These are phyloP conservation scores for Cyberlindnera mycetangii DNA, from an alignment of 805 yeast genomes.

Conservation along the genomic window DNA sequence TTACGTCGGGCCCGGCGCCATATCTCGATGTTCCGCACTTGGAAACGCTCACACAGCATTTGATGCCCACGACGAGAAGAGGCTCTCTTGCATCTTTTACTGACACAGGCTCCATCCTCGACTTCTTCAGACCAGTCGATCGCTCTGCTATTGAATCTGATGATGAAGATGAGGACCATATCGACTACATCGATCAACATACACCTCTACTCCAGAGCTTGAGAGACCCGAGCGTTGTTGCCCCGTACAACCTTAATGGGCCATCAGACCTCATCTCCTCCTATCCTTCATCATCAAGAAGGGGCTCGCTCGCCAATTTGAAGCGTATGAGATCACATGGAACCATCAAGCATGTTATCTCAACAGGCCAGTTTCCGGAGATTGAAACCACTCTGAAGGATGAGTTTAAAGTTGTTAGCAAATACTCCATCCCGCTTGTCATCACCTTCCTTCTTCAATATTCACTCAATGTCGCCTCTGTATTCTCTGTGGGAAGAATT, in stretches of 20 bases:
- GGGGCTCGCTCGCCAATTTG: conserved; percentile 24
- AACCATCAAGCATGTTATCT: conserved; percentile 26
- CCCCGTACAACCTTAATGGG: conserved; percentile 5
- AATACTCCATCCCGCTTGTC: conserved; percentile 58
- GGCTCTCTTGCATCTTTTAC: conserved; percentile 19
- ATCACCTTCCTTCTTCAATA: conserved; percentile 68
- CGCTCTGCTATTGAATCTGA: conserved; percentile 12
- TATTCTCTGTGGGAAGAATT: conserved; percentile 71
- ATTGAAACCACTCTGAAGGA: conserved; percentile 32
- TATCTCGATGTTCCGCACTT: conserved; percentile 25
- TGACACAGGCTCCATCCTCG: conserved; percentile 25
- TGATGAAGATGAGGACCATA: conserved; percentile 12
- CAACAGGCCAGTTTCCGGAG: conserved; percentile 26
- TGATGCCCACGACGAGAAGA: conserved; percentile 21
- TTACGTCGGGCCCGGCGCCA: conserved; percentile 26
- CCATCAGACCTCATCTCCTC: conserved; percentile 21
- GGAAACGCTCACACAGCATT: conserved; percentile 24
- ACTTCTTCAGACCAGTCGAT: conserved; percentile 22
- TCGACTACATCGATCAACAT: conserved; percentile 16
- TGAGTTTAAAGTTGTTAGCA: conserved; percentile 39
- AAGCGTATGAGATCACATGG: conserved; percentile 27
- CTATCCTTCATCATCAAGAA: conserved; percentile 17
- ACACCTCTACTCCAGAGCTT: conserved; percentile 23
- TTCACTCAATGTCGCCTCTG: conserved; percentile 72
- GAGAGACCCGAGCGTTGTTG: conserved; percentile 20